Percentiles rank a stretch among this genome's conserved stretches.
These are phyloP conservation scores for Penicillium rolfsii DNA, from an alignment of 2,329 filamentous ascomycete species.

Conservation along the genomic window DNA sequence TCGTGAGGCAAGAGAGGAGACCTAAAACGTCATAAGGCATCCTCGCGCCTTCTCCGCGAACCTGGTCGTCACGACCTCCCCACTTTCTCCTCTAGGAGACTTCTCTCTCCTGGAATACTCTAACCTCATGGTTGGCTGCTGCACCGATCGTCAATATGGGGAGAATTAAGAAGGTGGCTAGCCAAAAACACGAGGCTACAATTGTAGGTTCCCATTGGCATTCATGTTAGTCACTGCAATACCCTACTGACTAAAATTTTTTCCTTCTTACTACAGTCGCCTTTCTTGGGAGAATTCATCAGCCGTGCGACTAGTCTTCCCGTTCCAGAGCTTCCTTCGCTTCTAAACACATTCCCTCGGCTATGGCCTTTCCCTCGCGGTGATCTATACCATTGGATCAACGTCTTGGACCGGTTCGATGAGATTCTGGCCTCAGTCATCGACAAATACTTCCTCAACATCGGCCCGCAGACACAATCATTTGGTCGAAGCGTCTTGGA, in stretches of 20 bases:
- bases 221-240: conserved; percentile 15
- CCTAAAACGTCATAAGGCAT: conserved; percentile 46
- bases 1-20: conserved; percentile 34
- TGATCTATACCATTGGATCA: conserved; percentile 98
- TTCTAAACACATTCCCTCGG: conserved; percentile 78
- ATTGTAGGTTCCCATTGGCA: conserved; percentile 44
- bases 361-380: conserved; percentile 95
- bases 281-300: conserved; percentile 82
- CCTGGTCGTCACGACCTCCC: conserved; percentile 34
- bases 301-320: conserved; percentile 64
- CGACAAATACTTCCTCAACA: conserved; percentile 74
- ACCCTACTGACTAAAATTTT: conserved; percentile 27
- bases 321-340: conserved; percentile 74
- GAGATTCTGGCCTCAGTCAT: conserved; percentile 81
- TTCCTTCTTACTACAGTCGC: conserved; percentile 63
- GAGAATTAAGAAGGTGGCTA: conserved; percentile 58
- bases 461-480: conserved; percentile 77
- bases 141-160: conserved; percentile 47
- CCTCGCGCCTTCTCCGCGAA: conserved; percentile 37
- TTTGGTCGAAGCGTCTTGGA: conserved; percentile 58
- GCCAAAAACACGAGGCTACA: conserved; percentile 56
- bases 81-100: conserved; percentile 35
- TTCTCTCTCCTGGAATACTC: conserved; percentile 30
- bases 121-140: conserved; percentile 45
- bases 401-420: conserved; percentile 90